Evolutionary conservation across 441 rosid genomes (phyloP).

Genomic region (Aquilaria agallochum): DNA sequence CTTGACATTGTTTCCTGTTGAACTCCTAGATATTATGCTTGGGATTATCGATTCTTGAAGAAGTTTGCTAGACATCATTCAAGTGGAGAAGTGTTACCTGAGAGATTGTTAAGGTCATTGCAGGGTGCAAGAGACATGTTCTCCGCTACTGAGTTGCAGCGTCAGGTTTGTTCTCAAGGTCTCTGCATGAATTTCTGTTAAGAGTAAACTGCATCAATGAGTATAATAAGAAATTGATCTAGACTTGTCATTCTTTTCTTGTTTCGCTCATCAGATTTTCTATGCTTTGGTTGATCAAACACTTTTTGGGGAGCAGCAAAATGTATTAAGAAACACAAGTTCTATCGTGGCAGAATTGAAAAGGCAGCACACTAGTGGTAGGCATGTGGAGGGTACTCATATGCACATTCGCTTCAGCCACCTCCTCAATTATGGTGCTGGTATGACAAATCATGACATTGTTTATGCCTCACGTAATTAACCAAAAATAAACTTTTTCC

Average conservation of each 20-base stretch:
- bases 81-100: constrained; percentile 85
- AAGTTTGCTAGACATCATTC: constrained; percentile 87
- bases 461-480: too few species aligned
- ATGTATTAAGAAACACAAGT: constrained; percentile 40
- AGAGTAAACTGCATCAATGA: background rate
- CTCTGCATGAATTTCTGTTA: constrained; percentile 18
- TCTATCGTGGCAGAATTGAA: constrained; percentile 69
- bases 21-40: constrained; percentile 71
- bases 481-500: too few species aligned
- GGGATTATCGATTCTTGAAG: constrained; percentile 80
- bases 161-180: constrained; percentile 56
- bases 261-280: constrained; percentile 41
- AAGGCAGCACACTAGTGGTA: constrained; percentile 74
- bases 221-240: constrained; percentile 6
- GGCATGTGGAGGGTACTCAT: constrained; percentile 84
- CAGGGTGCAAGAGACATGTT: constrained; percentile 89
- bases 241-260: constrained; percentile 9
- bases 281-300: constrained; percentile 88
- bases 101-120: constrained; percentile 76
- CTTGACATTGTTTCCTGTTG: constrained; percentile 18
- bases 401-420: constrained; percentile 88
- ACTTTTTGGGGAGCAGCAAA: constrained; percentile 71
- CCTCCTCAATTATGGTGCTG: constrained; percentile 89
- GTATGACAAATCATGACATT: constrained; percentile 23
- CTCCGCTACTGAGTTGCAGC: constrained; percentile 95